These are phyloP conservation scores for Jimgerdemannia flammicorona DNA, from an alignment of 192 early-diverging fungal genomes.

Conservation along the genomic window DNA sequence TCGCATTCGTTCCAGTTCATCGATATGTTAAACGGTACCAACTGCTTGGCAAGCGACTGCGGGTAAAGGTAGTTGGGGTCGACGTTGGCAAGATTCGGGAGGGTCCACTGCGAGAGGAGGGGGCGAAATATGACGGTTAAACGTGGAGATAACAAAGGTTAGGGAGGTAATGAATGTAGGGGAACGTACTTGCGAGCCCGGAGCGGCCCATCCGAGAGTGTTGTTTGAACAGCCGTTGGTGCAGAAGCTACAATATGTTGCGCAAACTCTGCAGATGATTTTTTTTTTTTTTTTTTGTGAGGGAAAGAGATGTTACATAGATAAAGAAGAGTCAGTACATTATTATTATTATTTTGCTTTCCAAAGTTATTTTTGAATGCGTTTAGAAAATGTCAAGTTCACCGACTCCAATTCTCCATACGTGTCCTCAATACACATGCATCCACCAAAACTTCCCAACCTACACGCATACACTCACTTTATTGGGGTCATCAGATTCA, in stretches of 20 bases:
- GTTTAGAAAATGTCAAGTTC: background rate
- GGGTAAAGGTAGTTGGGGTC: constrained; percentile 31
- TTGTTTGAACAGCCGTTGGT: constrained; percentile 14
- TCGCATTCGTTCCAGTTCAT: constrained; percentile 20
- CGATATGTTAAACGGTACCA: constrained; percentile 17
- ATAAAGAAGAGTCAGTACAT: background rate
- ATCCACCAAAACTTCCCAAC: background rate
- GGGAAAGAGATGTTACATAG: background rate
- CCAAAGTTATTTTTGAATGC: constrained; percentile 4
- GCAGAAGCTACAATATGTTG: constrained; percentile 21
- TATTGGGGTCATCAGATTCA: background rate
- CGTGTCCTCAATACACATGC: background rate
- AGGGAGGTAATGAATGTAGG: background rate
- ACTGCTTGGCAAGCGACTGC: constrained; percentile 30
- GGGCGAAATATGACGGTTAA: background rate
- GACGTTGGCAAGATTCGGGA: constrained; percentile 12
- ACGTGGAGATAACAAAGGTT: background rate
- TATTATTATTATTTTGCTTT: constrained; percentile 13
- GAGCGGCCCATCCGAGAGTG: constrained; percentile 21
- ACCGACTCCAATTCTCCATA: too few relatives aligned
- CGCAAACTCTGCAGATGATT: constrained; percentile 4
- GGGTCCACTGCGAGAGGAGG: constrained; percentile 19
- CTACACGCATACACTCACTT: background rate
- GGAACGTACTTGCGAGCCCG: constrained; percentile 18
- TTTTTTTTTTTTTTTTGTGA: background rate